Evolutionary conservation across 2,329 filamentous ascomycete species (phyloP).

Genomic region (Penicillium aurantiogriseum): DNA sequence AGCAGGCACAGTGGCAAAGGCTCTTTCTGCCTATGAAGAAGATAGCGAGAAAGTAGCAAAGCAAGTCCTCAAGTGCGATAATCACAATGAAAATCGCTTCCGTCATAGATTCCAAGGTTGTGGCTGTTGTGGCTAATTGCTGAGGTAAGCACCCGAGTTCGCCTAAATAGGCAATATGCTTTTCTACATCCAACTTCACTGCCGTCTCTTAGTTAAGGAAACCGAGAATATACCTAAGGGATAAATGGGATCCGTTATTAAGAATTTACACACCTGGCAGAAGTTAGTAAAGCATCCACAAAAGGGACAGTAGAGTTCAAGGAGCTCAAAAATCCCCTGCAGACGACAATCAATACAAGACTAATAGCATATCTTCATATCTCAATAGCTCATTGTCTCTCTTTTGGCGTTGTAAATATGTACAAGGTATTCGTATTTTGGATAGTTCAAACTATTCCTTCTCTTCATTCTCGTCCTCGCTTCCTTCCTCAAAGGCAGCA

Average conservation of each 20-base stretch:
- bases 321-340: no score
- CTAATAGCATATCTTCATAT: background rate
- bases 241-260: no score
- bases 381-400: background rate
- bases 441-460: background rate
- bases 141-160: background rate
- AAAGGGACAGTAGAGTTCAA: background rate
- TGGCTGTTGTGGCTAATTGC: slow-evolving; percentile 10
- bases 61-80: background rate
- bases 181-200: background rate
- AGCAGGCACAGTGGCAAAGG: background rate
- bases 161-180: background rate
- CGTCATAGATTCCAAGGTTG: slow-evolving; percentile 17
- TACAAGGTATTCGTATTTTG: background rate
- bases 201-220: background rate
- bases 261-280: no score
- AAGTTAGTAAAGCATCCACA: background rate
- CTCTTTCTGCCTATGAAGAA: slow-evolving; percentile 5
- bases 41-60: background rate
- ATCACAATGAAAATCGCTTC: slow-evolving; percentile 19
- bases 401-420: background rate
- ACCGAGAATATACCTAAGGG: background rate
- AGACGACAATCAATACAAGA: background rate
- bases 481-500: background rate
- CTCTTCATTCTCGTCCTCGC: slow-evolving; percentile 4